phyloP scores from a whole-genome alignment of 257 asterid species.

The Forsythia viridissima region DNA sequence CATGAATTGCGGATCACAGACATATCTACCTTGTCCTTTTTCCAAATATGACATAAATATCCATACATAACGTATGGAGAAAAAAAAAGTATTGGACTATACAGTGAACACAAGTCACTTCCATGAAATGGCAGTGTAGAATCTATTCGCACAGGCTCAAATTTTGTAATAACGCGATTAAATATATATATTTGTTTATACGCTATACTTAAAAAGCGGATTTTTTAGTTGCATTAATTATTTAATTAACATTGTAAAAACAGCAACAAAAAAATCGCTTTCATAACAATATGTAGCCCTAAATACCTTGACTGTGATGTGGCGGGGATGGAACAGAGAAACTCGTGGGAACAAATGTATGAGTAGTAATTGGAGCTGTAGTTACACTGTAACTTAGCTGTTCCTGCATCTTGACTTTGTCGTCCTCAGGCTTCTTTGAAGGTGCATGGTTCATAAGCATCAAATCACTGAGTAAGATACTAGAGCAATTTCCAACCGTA shows the following conservation, averaged over 20 bases:
- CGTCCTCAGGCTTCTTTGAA: conserved; percentile 41
- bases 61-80: conserved; percentile 16
- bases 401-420: conserved; percentile 46
- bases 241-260: no score
- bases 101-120: conserved; percentile 37
- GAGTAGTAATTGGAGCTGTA: conserved; percentile 22
- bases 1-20: conserved; percentile 30
- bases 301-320: conserved; percentile 34
- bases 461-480: conserved; percentile 47
- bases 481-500: conserved; percentile 29
- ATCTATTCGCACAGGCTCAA: neutral
- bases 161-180: neutral
- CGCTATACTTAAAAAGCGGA: neutral
- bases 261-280: neutral
- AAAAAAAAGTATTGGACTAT: neutral
- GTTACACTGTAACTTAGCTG: conserved; percentile 23
- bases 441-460: conserved; percentile 53
- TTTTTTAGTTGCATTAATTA: neutral
- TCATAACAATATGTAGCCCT: no score
- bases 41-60: conserved; percentile 15
- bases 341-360: conserved; percentile 15
- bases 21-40: conserved; percentile 34
- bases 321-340: conserved; percentile 24
- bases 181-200: no score
- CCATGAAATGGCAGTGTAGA: neutral